These are phyloP conservation scores for Fusarium foetens DNA, from an alignment of 2,329 filamentous ascomycete genomes.

Conservation along the genomic window DNA sequence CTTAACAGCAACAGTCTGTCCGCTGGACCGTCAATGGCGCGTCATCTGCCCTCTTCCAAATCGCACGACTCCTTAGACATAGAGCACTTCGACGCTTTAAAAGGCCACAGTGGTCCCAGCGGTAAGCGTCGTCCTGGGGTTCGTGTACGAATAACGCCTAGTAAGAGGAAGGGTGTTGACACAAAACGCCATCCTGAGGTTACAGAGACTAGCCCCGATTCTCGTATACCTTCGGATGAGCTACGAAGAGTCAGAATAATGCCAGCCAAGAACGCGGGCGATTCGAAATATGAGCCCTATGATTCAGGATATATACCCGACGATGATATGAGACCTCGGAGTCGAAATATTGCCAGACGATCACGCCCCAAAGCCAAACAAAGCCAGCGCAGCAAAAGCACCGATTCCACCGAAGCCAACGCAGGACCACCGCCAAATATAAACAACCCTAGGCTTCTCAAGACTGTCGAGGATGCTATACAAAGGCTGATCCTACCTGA, in stretches of 20 bases:
- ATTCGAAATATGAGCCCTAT: fast-evolving
- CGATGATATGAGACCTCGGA: too few species aligned
- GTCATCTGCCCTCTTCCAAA: too few species aligned
- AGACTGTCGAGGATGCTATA: neutral
- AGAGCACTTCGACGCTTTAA: neutral
- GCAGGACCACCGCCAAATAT: fast-evolving
- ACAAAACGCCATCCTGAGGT: neutral
- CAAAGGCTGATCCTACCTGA: neutral
- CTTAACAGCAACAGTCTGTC: too few species aligned
- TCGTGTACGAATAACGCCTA: neutral
- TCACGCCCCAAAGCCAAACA: neutral
- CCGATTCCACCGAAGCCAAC: neutral
- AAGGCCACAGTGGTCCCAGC: fast-evolving
- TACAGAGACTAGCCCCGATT: too few species aligned
- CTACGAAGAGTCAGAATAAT: fast-evolving
- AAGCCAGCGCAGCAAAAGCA: fast-evolving
- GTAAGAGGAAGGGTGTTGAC: neutral
- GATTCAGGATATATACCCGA: neutral
- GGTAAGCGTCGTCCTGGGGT: fast-evolving
- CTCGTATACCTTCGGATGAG: neutral
- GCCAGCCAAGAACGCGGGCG: fast-evolving
- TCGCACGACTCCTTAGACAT: too few species aligned
- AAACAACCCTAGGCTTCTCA: fast-evolving
- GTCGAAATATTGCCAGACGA: neutral
- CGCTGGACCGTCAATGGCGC: too few species aligned